Base-by-base conservation (phyloP, 2,329 filamentous ascomycete species). In the Botryotinia calthae region DNA sequence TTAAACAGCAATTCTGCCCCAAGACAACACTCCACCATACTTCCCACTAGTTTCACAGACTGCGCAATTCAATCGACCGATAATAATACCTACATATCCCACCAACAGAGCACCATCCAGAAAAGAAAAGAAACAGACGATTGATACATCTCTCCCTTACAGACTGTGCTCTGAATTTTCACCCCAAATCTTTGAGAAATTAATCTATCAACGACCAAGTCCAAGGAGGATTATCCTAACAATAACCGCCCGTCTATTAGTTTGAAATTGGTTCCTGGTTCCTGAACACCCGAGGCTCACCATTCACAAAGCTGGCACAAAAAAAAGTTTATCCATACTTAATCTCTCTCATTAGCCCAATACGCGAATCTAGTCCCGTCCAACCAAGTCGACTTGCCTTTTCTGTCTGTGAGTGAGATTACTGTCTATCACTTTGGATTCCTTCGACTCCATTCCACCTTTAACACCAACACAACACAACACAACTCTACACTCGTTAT, bases 231-330 rank as follows among this genome's bases (percentile, higher is more conserved):
- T 34, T 48, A 20, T 62, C 44, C 42, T 44, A 28, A 48, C 18
- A 25, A 28, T 56, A 56, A 37, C n/a, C 14, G 67, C 69, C 69
- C 51, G 51, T 54, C 28, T 28, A 54, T 54, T 8, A 54, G 46
- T 71, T 56, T 44, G 16, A 71, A 56, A 54, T 71, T 71, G 44
- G 61, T 66, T 56, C 70, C 61, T 71, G 61, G 46, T 71, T 64
- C 69, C 59, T 65, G 59, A 56, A 44, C 46, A 65, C 61, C 59
- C 70, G 25, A 42, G 70, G 70, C 34, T 46, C 46, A 71, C 69
- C 58, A 18, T 34, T 54, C 34, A 63, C 10, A 28, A 40, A 31
- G 34, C 37, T 44, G 37, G 66, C n/a, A 51, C 51, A 67, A 65
- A 56, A 22, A 48, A 46, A 48, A 44, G 46, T 65, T 20, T 25